These are phyloP conservation scores for Penicillium sp. DNA, from an alignment of 2,329 filamentous ascomycete genomes.

Conservation along the genomic window DNA sequence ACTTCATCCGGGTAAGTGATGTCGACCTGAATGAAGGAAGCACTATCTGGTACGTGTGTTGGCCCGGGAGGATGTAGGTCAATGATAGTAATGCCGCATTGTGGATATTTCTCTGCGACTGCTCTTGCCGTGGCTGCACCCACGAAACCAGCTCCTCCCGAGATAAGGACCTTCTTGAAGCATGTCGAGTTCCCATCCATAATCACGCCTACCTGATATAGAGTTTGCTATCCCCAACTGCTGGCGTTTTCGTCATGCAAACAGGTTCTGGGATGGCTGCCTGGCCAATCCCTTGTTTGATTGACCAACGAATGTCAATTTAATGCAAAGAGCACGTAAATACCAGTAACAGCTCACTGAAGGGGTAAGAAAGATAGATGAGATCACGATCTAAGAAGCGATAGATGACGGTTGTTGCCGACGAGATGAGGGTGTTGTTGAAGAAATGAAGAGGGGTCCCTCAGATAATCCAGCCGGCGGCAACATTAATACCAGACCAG, in stretches of 20 bases:
- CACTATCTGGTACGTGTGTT: constrained; percentile 32
- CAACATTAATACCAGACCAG: not conserved
- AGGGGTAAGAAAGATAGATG: not conserved
- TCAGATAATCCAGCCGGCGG: not conserved
- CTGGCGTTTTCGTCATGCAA: not conserved
- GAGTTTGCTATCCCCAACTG: not conserved
- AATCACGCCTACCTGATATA: not conserved
- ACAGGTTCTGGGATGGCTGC: not conserved
- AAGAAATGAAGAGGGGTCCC: not conserved
- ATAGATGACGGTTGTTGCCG: not conserved
- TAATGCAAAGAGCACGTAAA: not conserved
- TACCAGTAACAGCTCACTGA: not conserved
- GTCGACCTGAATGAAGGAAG: constrained; percentile 39
- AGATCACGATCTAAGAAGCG: not conserved
- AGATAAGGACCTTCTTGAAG: constrained; percentile 39
- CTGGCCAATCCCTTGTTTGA: not conserved
- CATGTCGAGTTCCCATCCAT: constrained; percentile 19
- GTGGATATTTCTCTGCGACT: constrained; percentile 41
- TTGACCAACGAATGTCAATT: not conserved
- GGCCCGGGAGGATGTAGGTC: constrained; percentile 39
- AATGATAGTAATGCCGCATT: constrained; percentile 43
- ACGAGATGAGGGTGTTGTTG: not conserved
- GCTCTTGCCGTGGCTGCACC: constrained; percentile 45
- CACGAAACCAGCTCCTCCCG: constrained; percentile 47
- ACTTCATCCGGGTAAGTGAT: constrained; percentile 37